phyloP scores from a whole-genome alignment of 805 yeast genomes.

The Jamesozyma gamospora region DNA sequence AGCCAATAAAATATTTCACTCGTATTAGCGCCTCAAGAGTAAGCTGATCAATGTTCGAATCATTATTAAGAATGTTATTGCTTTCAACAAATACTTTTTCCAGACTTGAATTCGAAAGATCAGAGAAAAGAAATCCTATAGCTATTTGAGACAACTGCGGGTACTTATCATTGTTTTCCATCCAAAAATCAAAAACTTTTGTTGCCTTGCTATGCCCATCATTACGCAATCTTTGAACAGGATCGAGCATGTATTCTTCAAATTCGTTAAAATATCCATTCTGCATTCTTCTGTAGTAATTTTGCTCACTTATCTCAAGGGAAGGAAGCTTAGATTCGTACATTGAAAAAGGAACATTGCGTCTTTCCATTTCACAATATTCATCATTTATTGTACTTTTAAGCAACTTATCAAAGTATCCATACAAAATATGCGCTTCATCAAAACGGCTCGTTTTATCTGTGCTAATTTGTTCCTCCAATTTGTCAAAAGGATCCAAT shows the following conservation, averaged over 20 bases:
- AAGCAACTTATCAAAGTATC: too few species aligned
- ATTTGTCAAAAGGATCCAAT: too few species aligned
- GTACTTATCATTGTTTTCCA: neutral
- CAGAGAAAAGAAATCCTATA: neutral
- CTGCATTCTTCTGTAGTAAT: slow-evolving; percentile 1
- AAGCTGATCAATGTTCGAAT: neutral
- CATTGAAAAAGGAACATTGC: too few species aligned
- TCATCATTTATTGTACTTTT: too few species aligned
- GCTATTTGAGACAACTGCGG: neutral
- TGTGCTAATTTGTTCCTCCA: too few species aligned
- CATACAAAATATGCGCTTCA: too few species aligned
- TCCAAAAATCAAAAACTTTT: neutral
- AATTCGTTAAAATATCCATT: neutral
- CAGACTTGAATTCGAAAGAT: neutral
- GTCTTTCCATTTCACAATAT: too few species aligned
- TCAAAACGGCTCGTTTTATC: too few species aligned
- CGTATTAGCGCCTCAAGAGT: neutral
- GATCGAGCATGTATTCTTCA: slow-evolving; percentile 1
- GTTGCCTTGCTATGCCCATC: neutral
- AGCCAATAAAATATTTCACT: neutral
- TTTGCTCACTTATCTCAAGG: too few species aligned
- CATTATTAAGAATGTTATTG: neutral
- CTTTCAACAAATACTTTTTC: neutral
- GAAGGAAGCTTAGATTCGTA: too few species aligned
- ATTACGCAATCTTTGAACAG: neutral